Evolutionary conservation across 768 basidiomycete species (phyloP).

Genomic region (Naganishia randhawae): DNA sequence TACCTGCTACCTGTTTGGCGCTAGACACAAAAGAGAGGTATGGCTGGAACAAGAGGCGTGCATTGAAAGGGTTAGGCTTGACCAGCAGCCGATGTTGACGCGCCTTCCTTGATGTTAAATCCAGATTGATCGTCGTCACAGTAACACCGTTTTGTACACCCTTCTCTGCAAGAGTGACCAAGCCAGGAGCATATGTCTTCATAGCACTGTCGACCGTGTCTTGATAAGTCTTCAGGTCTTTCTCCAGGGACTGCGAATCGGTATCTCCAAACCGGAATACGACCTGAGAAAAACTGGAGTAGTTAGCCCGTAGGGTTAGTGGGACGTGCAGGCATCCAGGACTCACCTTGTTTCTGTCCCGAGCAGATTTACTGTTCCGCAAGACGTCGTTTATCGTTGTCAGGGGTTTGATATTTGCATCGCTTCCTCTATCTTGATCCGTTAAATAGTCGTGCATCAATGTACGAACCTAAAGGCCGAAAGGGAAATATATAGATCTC

Average conservation of each 20-base stretch:
- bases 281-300: too few species aligned
- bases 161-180: constrained; percentile 60
- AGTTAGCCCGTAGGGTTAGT: not conserved
- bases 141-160: constrained; percentile 44
- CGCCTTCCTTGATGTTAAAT: constrained; percentile 50
- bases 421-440: constrained; percentile 78
- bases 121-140: constrained; percentile 22
- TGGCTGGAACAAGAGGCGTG: constrained; percentile 88
- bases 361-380: constrained; percentile 70
- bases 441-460: constrained; percentile 83
- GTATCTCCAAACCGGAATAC: constrained; percentile 91
- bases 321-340: not conserved
- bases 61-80: constrained; percentile 88
- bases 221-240: constrained; percentile 69
- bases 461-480: constrained; percentile 63
- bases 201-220: constrained; percentile 77
- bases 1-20: constrained; percentile 53
- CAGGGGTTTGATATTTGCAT: constrained; percentile 78
- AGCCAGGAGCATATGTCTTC: constrained; percentile 86
- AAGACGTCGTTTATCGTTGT: constrained; percentile 91
- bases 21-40: constrained; percentile 78
- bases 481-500: not conserved
- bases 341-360: constrained; percentile 74
- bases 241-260: constrained; percentile 67
- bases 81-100: constrained; percentile 81